Percentiles rank a stretch among this genome's conserved stretches.
Conservation (phyloP, 78 protist species). For the Protostelium mycophagum region DNA sequence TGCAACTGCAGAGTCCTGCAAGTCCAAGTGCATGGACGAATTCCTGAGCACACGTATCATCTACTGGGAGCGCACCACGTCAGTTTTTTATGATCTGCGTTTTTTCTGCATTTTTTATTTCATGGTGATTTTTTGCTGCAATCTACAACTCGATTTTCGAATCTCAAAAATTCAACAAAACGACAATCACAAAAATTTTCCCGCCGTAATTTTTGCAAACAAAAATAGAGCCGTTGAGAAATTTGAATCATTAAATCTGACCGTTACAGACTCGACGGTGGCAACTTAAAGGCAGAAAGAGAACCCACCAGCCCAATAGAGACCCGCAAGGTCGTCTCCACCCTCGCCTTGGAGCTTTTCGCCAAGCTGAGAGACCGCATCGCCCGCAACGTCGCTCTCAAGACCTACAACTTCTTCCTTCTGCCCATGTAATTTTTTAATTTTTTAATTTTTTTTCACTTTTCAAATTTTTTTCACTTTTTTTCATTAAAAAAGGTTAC, state of each 20-base stretch:
- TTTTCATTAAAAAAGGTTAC: background rate
- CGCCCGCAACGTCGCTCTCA: slow-evolving; percentile 52
- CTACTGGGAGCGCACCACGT: slow-evolving; percentile 47
- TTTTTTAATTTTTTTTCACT: too few relatives aligned
- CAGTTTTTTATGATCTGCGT: background rate
- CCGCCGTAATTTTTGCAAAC: too few relatives aligned
- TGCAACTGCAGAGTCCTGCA: slow-evolving; percentile 23
- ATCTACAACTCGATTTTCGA: background rate
- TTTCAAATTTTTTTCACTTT: too few relatives aligned
- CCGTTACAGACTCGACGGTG: background rate
- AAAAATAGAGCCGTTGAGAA: too few relatives aligned
- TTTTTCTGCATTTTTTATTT: too few relatives aligned
- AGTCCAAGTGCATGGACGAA: slow-evolving; percentile 66
- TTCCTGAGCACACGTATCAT: slow-evolving; percentile 60
- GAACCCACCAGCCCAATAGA: background rate
- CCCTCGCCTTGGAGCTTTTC: slow-evolving; percentile 46
- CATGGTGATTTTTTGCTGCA: background rate
- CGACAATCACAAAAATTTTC: too few relatives aligned
- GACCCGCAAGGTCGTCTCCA: slow-evolving; percentile 14
- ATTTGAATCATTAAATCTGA: too few relatives aligned
- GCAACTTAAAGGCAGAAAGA: background rate
- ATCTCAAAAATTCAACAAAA: background rate
- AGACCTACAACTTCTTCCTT: slow-evolving; percentile 59
- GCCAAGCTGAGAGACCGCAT: slow-evolving; percentile 32
- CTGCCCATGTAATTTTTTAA: slow-evolving; percentile 30